These are phyloP conservation scores for Achlya hypogyna DNA, from an alignment of 352 stramenopile species.

Conservation along the genomic window DNA sequence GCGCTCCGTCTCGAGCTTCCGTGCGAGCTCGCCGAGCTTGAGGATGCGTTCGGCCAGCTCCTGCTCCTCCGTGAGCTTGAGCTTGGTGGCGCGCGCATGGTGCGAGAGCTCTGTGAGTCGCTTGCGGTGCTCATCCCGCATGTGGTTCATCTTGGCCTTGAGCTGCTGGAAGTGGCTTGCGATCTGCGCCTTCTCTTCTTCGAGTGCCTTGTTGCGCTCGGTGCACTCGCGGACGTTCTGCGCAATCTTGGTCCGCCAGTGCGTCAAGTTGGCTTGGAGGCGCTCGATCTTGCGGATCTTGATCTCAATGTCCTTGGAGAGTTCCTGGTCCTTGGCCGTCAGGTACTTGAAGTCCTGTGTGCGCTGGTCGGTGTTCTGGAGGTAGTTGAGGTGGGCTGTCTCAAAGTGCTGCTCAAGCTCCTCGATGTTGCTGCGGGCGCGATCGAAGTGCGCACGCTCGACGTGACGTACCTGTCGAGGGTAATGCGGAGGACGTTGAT, in stretches of 20 bases:
- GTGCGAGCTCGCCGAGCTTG: constrained; percentile 79
- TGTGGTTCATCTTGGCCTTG: constrained; percentile 86
- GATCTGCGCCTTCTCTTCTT: constrained; percentile 86
- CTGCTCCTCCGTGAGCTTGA: constrained; percentile 54
- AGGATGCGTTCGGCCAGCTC: constrained; percentile 80
- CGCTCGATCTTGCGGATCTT: constrained; percentile 92
- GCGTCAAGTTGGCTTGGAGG: constrained; percentile 78
- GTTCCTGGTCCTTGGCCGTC: constrained; percentile 86
- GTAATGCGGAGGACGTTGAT: constrained; percentile 91
- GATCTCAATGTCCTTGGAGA: constrained; percentile 88
- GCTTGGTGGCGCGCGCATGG: constrained; percentile 66
- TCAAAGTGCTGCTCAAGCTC: constrained; percentile 93
- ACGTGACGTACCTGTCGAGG: constrained; percentile 53
- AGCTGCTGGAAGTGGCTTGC: constrained; percentile 73
- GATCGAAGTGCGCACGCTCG: neutral
- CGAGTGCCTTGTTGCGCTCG: constrained; percentile 82
- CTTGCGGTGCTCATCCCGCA: constrained; percentile 72
- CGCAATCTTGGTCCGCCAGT: constrained; percentile 88
- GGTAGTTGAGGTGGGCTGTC: constrained; percentile 84
- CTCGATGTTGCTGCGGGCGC: constrained; percentile 63
- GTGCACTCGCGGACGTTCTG: constrained; percentile 85
- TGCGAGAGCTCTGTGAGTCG: constrained; percentile 75
- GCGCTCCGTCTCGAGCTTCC: constrained; percentile 87
- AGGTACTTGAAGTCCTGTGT: constrained; percentile 93
- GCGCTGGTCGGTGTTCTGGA: constrained; percentile 90